Percentiles rank a stretch among this genome's conserved stretches.
Conservation (phyloP, 257 asterid species). For the Nicotiana knightiana region DNA sequence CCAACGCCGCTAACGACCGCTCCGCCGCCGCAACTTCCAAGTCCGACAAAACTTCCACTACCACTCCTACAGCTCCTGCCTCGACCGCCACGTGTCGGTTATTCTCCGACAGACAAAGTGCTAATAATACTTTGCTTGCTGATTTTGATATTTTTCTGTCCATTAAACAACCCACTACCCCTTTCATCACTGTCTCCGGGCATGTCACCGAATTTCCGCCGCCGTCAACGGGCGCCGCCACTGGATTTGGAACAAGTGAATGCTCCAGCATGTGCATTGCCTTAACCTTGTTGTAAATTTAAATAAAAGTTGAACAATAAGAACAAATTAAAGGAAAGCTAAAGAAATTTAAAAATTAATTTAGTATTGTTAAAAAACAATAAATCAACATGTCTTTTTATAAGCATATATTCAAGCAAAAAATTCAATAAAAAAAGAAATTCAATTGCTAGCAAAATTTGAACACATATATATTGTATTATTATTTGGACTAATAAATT, state of each 20-base stretch:
- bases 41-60: slow-evolving; percentile 66
- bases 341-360: no score
- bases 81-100: slow-evolving; percentile 62
- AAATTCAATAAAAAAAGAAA: no score
- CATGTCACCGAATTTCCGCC: slow-evolving; percentile 23
- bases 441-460: no score
- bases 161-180: slow-evolving; percentile 47
- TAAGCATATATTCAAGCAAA: not conserved
- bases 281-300: slow-evolving; percentile 1
- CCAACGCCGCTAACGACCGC: slow-evolving; percentile 67
- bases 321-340: not conserved
- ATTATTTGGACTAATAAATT: no score
- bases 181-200: slow-evolving; percentile 43
- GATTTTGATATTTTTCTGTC: slow-evolving; percentile 44
- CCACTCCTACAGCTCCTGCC: slow-evolving; percentile 62
- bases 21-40: slow-evolving; percentile 60
- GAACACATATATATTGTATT: no score
- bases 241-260: slow-evolving; percentile 57
- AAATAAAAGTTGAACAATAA: not conserved
- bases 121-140: slow-evolving; percentile 63
- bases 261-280: slow-evolving; percentile 57
- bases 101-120: slow-evolving; percentile 55
- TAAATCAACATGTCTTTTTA: no score
- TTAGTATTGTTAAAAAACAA: no score
- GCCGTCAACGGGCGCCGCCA: slow-evolving; percentile 26